These are phyloP conservation scores for Solanum rostratum DNA, from an alignment of 257 asterid genomes.

Conservation along the genomic window DNA sequence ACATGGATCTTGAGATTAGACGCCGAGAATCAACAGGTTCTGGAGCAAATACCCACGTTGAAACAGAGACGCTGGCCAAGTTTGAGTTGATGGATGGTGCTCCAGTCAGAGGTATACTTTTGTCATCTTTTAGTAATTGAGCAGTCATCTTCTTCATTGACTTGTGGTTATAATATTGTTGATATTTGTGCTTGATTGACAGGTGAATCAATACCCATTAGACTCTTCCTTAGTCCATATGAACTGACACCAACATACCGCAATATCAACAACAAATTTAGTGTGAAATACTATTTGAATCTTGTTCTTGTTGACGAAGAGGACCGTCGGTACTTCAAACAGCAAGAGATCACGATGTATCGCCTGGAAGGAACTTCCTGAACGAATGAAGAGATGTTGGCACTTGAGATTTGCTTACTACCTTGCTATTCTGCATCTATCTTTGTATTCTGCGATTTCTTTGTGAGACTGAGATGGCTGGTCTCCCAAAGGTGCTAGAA, in stretches of 20 bases:
- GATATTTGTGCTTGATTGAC: constrained; percentile 11
- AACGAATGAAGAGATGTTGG: not conserved
- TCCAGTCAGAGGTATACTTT: constrained; percentile 83
- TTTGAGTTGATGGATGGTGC: constrained; percentile 99
- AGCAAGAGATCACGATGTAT: constrained; percentile 82
- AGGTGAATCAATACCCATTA: constrained; percentile 96
- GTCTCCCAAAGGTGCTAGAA: constrained; percentile 1
- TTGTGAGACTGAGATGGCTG: constrained; percentile 1
- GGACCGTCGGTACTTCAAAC: constrained; percentile 94
- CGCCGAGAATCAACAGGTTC: constrained; percentile 97
- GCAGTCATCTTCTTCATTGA: not conserved
- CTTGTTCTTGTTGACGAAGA: constrained; percentile 98
- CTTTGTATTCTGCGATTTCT: constrained; percentile 5
- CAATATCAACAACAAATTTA: constrained; percentile 93
- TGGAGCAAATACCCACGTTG: constrained; percentile 91
- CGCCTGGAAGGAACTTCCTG: constrained; percentile 63
- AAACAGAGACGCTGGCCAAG: constrained; percentile 97
- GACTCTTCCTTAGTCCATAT: constrained; percentile 93
- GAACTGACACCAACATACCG: constrained; percentile 85
- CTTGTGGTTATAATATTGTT: not conserved
- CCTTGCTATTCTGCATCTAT: constrained; percentile 6
- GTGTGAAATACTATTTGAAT: constrained; percentile 85
- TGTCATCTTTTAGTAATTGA: not conserved
- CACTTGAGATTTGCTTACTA: not conserved
- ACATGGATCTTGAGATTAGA: constrained; percentile 96